Conservation (phyloP, 176 grass and related monocot genomes). For the Triticum urartu region DNA sequence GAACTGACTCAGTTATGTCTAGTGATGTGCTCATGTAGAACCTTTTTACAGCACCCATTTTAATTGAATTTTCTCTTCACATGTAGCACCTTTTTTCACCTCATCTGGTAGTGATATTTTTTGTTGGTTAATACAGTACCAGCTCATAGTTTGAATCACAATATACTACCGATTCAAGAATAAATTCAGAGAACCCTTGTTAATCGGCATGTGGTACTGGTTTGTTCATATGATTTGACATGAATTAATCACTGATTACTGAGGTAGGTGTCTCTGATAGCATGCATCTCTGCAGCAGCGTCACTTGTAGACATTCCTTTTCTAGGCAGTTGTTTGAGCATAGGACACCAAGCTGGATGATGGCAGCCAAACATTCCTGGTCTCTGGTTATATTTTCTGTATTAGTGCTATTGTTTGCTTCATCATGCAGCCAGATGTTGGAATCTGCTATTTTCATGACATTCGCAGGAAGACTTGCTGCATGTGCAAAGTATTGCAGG, state of each 20-base stretch:
- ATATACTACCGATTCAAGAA: not conserved
- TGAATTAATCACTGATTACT: not conserved
- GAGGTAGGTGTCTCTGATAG: constrained; percentile 10
- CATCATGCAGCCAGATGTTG: constrained; percentile 16
- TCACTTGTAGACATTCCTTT: not conserved
- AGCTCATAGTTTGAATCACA: not conserved
- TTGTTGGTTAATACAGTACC: not conserved
- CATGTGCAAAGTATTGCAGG: not conserved
- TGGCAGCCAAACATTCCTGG: not conserved
- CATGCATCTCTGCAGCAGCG: constrained; percentile 23
- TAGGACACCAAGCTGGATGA: constrained; percentile 17
- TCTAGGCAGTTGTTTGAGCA: not conserved
- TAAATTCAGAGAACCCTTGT: not conserved
- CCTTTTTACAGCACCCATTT: too few species aligned
- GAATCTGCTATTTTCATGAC: not conserved
- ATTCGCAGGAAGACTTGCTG: not conserved
- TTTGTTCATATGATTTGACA: not conserved
- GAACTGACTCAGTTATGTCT: too few species aligned
- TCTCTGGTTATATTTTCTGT: not conserved
- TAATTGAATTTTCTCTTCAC: too few species aligned
- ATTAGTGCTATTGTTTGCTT: not conserved
- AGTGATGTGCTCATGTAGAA: too few species aligned
- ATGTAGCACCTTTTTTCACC: too few species aligned
- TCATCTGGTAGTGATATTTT: too few species aligned
- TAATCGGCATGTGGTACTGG: not conserved